Conservation (phyloP, 495 filamentous ascomycete genomes). For the Hypoxylon fragiforme region DNA sequence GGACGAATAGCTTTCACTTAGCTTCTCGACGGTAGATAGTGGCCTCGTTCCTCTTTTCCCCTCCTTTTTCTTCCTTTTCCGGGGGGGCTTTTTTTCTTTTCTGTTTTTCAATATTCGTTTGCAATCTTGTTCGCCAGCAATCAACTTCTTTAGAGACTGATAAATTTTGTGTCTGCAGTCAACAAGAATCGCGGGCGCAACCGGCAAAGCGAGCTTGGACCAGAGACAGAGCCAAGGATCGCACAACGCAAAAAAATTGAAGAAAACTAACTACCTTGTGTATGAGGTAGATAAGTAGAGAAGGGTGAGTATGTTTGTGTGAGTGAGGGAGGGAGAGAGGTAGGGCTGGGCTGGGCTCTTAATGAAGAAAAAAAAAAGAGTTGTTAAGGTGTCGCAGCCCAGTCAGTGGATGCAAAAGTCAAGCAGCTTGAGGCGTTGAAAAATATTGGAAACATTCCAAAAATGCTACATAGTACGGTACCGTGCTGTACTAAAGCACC, state of each 20-base stretch:
- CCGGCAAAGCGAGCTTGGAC: slow-evolving; percentile 9
- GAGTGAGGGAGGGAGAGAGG: background rate
- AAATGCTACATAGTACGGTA: too few species aligned
- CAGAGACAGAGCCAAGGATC: slow-evolving; percentile 4
- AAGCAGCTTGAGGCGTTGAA: slow-evolving; percentile 11
- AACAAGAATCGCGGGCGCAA: slow-evolving; percentile 17
- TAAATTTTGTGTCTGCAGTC: slow-evolving; percentile 6
- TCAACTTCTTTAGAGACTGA: slow-evolving; percentile 3
- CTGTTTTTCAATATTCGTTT: too few species aligned
- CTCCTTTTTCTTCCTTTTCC: too few species aligned
- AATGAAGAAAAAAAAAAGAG: slow-evolving; percentile 14
- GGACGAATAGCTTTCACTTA: slow-evolving; percentile 7
- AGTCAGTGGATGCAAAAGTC: slow-evolving; percentile 23
- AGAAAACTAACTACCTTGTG: too few species aligned
- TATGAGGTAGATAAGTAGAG: too few species aligned
- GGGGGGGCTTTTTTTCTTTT: too few species aligned
- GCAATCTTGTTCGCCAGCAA: slow-evolving; percentile 11
- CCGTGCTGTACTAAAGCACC: too few species aligned
- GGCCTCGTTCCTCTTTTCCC: too few species aligned
- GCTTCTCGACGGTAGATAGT: background rate
- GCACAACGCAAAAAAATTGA: background rate
- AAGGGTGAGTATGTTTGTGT: too few species aligned
- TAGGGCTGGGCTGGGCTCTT: background rate
- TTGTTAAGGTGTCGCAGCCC: slow-evolving; percentile 24
- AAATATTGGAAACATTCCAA: too few species aligned